Evolutionary conservation across 768 basidiomycete genomes (phyloP).

Genomic region (Tylopilus sp.): DNA sequence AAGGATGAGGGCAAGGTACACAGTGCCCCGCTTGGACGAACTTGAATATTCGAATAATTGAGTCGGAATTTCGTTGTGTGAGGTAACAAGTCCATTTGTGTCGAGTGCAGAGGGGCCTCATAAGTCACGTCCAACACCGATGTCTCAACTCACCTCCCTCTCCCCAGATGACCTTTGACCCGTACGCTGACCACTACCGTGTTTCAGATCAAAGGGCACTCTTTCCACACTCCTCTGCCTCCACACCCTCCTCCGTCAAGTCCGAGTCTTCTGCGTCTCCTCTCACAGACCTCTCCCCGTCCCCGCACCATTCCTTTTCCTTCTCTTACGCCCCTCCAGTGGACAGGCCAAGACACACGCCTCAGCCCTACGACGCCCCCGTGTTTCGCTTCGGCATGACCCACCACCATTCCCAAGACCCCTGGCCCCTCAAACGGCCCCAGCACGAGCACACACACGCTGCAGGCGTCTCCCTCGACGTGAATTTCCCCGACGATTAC

Average conservation of each 20-base stretch:
- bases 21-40: too few relatives aligned
- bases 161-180: conserved; percentile 23
- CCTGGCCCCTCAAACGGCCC: conserved; percentile 23
- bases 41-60: too few relatives aligned
- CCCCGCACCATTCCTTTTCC: conserved; percentile 19
- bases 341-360: background rate
- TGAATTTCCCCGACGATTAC: conserved; percentile 55
- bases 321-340: conserved; percentile 16
- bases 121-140: background rate
- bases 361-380: background rate
- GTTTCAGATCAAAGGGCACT: conserved; percentile 10
- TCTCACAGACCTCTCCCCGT: conserved; percentile 19
- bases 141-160: background rate
- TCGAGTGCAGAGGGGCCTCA: conserved; percentile 7
- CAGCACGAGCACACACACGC: conserved; percentile 7
- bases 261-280: conserved; percentile 27
- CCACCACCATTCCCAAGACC: conserved; percentile 12
- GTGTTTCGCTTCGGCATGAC: conserved; percentile 30
- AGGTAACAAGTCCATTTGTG: conserved; percentile 1
- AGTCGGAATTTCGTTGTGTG: background rate
- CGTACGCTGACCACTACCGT: conserved; percentile 17
- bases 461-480: conserved; percentile 21
- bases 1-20: too few relatives aligned
- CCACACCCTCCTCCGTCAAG: conserved; percentile 24
- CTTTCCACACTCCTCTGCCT: background rate